A percentile compares a stretch with the other conserved stretches of the same genome.
Evolutionary conservation across 768 basidiomycete genomes (phyloP).

Genomic region (Thelephora ganbajun): DNA sequence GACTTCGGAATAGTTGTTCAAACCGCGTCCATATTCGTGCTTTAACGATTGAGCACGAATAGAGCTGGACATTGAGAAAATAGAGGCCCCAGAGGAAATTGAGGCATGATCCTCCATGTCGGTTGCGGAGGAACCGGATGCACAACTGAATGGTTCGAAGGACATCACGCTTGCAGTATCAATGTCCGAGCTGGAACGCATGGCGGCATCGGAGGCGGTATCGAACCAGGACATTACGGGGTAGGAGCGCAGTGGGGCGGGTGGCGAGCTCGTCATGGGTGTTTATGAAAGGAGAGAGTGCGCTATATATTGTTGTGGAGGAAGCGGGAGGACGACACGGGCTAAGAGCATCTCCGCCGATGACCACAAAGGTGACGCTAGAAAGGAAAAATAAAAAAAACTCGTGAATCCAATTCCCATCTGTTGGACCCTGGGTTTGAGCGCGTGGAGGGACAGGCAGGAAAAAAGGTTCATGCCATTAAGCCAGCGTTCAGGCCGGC

Average conservation of each 20-base stretch:
- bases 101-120: conserved; percentile 56
- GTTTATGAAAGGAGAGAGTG: background rate
- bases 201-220: conserved; percentile 20
- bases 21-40: conserved; percentile 51
- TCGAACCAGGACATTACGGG: conserved; percentile 5
- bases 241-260: background rate
- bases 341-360: background rate
- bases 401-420: conserved; percentile 9
- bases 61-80: conserved; percentile 55
- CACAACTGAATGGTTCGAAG: conserved; percentile 25
- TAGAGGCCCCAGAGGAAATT: conserved; percentile 50
- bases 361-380: conserved; percentile 1
- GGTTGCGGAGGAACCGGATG: conserved; percentile 34
- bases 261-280: background rate
- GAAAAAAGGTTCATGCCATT: too few species aligned
- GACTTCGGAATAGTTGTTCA: conserved; percentile 71
- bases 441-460: too few species aligned
- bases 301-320: background rate
- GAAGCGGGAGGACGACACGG: background rate
- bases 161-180: conserved; percentile 32
- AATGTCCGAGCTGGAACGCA: conserved; percentile 9
- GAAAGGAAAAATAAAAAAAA: conserved; percentile 7
- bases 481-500: too few species aligned
- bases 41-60: conserved; percentile 43
- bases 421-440: too few species aligned